These are phyloP conservation scores for Saturnispora bothae DNA, from an alignment of 805 yeast genomes.

Conservation along the genomic window DNA sequence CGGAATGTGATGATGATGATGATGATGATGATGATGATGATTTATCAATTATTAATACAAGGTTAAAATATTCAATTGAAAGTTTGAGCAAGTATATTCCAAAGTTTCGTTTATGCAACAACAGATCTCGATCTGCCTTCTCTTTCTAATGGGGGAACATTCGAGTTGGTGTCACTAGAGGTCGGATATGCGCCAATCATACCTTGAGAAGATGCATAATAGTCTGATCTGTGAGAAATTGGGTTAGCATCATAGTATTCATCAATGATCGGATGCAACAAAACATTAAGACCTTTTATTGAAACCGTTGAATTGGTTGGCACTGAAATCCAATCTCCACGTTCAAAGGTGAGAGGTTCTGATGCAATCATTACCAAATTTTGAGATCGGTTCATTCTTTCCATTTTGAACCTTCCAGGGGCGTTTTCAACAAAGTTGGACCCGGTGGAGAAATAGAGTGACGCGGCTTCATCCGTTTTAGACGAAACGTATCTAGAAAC, in stretches of 20 bases:
- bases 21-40: too few species aligned
- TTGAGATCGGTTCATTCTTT: constrained; percentile 82
- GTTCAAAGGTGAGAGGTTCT: constrained; percentile 91
- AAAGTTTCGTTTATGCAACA: not conserved
- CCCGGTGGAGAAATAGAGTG: constrained; percentile 89
- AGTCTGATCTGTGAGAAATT: constrained; percentile 56
- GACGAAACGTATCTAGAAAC: constrained; percentile 85
- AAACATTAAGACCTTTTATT: constrained; percentile 72
- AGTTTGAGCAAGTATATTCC: too few species aligned
- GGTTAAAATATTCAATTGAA: too few species aligned
- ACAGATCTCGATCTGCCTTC: constrained; percentile 40
- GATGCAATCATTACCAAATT: constrained; percentile 92
- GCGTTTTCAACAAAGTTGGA: constrained; percentile 81
- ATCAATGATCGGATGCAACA: constrained; percentile 84
- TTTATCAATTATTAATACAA: too few species aligned
- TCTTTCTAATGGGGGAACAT: constrained; percentile 70
- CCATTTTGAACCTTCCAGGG: constrained; percentile 92
- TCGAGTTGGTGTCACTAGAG: constrained; percentile 29
- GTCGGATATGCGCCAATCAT: constrained; percentile 86
- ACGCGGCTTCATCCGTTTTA: constrained; percentile 89
- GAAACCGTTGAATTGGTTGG: constrained; percentile 86
- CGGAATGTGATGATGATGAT: too few species aligned
- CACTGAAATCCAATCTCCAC: constrained; percentile 96
- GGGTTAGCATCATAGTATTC: constrained; percentile 77
- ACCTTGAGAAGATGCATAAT: constrained; percentile 83